Conservation (phyloP, 805 yeast species). For the Pichia exigua region DNA sequence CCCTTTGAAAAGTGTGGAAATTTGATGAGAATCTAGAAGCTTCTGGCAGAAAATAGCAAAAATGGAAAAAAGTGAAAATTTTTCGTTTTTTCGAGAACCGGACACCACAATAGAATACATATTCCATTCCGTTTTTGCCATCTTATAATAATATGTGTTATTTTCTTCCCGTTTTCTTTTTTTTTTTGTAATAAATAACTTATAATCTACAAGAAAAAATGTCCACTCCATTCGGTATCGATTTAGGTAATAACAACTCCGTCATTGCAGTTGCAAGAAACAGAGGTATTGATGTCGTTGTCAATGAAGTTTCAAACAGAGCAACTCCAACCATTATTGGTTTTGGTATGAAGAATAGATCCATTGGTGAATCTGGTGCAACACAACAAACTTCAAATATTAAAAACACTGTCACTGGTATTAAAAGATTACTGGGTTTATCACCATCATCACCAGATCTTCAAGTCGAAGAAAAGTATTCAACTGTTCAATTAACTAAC, state of each 20-base stretch:
- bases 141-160: background rate
- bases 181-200: no score
- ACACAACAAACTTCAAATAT: conserved; percentile 94
- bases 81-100: background rate
- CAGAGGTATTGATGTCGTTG: conserved; percentile 97
- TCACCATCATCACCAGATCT: conserved; percentile 68
- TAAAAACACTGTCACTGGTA: conserved; percentile 91
- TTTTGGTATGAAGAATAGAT: conserved; percentile 82
- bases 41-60: background rate
- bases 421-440: conserved; percentile 89
- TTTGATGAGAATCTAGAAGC: background rate
- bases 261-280: conserved; percentile 95
- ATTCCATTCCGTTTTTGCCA: background rate
- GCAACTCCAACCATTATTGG: conserved; percentile 87
- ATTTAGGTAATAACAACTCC: conserved; percentile 91
- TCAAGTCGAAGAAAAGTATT: conserved; percentile 62
- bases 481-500: conserved; percentile 64
- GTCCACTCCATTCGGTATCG: conserved; percentile 96
- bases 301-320: conserved; percentile 97
- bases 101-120: no score
- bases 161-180: no score
- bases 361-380: conserved; percentile 92
- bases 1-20: background rate
- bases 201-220: conserved; percentile 29
- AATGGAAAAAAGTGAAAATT: background rate